Percentiles rank a stretch among this genome's conserved stretches.
phyloP scores from a whole-genome alignment of 2,329 filamentous ascomycete genomes.

The Xylaria sp. region DNA sequence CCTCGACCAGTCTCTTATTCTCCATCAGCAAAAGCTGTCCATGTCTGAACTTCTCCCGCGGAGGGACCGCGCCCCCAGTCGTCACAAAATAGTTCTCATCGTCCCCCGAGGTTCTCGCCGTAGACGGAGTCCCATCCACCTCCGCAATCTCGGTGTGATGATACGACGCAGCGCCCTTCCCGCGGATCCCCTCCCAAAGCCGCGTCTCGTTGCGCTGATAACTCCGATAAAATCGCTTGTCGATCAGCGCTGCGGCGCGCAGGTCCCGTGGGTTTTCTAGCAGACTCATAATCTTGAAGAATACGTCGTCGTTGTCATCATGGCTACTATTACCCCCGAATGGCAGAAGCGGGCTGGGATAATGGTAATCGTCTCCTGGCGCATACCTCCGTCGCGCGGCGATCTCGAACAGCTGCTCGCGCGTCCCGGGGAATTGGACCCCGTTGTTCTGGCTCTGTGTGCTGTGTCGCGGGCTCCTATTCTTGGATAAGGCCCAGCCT shows the following conservation, averaged over 20 bases:
- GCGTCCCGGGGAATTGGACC: conserved; percentile 46
- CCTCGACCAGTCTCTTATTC: conserved; percentile 18
- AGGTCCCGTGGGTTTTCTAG: conserved; percentile 56
- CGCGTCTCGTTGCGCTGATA: conserved; percentile 24
- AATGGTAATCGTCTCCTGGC: conserved; percentile 2
- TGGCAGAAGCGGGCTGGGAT: background rate
- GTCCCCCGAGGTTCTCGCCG: background rate
- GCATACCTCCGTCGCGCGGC: conserved; percentile 12
- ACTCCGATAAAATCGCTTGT: conserved; percentile 53
- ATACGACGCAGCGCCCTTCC: background rate
- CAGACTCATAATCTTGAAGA: conserved; percentile 54
- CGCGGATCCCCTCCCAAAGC: conserved; percentile 9
- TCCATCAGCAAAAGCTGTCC: conserved; percentile 18
- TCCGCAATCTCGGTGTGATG: background rate
- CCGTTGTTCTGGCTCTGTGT: conserved; percentile 48
- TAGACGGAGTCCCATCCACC: background rate
- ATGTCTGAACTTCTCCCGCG: conserved; percentile 18
- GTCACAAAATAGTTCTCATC: background rate
- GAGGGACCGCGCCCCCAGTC: background rate
- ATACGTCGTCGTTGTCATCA: conserved; percentile 46
- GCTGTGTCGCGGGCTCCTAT: conserved; percentile 25
- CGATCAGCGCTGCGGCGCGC: conserved; percentile 55
- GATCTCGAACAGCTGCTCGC: conserved; percentile 25
- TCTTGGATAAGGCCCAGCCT: conserved; percentile 57
- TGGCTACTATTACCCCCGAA: background rate